Conservation (phyloP, 2,329 filamentous ascomycete species). For the Nothophaeocryptopus gaeumannii region DNA sequence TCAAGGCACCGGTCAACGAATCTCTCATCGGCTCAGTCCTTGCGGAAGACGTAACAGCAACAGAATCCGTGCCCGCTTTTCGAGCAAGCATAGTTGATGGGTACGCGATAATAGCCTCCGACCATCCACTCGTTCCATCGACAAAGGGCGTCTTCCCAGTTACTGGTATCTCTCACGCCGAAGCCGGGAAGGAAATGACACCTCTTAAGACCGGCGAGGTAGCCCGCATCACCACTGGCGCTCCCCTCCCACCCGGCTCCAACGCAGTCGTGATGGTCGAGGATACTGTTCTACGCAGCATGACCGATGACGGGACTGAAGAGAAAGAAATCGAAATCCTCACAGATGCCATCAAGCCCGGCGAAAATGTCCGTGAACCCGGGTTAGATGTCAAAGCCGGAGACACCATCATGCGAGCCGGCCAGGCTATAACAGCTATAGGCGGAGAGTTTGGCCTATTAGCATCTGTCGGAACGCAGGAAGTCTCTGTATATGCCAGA, state of each 20-base stretch:
- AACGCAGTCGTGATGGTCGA: slow-evolving; percentile 97
- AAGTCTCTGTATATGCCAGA: slow-evolving; percentile 69
- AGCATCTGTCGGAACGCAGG: slow-evolving; percentile 73
- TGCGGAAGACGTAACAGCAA: slow-evolving; percentile 75
- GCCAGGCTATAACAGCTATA: slow-evolving; percentile 78
- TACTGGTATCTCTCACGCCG: slow-evolving; percentile 79
- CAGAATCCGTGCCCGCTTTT: slow-evolving; percentile 86
- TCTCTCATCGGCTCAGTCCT: slow-evolving; percentile 73
- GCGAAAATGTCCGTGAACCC: slow-evolving; percentile 87
- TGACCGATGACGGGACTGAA: slow-evolving; percentile 76
- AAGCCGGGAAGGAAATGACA: slow-evolving; percentile 65
- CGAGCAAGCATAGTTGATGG: slow-evolving; percentile 95
- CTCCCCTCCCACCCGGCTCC: slow-evolving; percentile 81
- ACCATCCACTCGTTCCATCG: slow-evolving; percentile 46
- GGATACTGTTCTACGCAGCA: slow-evolving; percentile 74
- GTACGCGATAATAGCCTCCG: slow-evolving; percentile 72
- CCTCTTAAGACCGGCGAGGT: slow-evolving; percentile 70
- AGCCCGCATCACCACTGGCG: slow-evolving; percentile 89
- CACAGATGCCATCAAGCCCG: slow-evolving; percentile 67
- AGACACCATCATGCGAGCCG: slow-evolving; percentile 67
- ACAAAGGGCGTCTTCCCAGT: slow-evolving; percentile 83
- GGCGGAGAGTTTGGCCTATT: slow-evolving; percentile 91
- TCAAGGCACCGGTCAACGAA: slow-evolving; percentile 60
- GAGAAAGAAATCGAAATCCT: slow-evolving; percentile 86
- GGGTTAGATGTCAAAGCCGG: slow-evolving; percentile 79